Base-by-base conservation (phyloP, 805 yeast species). In the Candida ascalaphidarum region DNA sequence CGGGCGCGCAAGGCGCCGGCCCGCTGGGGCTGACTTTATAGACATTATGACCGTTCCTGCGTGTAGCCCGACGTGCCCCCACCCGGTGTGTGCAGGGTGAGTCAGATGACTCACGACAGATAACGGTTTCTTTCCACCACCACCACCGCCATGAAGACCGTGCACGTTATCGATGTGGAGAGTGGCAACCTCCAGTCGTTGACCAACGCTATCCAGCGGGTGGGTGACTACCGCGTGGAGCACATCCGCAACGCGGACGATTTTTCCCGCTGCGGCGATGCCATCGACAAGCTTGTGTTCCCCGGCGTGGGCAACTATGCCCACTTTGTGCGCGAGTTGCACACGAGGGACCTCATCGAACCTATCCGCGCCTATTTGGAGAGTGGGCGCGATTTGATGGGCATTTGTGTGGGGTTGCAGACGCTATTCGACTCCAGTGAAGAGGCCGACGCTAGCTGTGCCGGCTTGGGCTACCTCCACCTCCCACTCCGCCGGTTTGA, bases 261-360 rank as follows among this genome's bases (percentile, higher is more conserved):
- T 31, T 74, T 77, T 31, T 55, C 52, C 21, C 39, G 37, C 22
- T 37, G 37, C 31, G 52, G 67, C 31, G 35, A 56, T 14, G 44
- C 61, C 8, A 81, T 82, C 24, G 59, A 55, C 21, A 65, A 64
- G 43, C 62, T 92, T 36, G 68, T 92, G 34, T 68, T 92, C 14
- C 99, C 99, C 6, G 99, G 99, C 16, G 99, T 92, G 11, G 99
- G 99, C 9, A 89, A 86, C 50, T 94, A 74, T 53, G 98, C 96
- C 25, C 97, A 92, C 51, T 88, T 89, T 50, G 86, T 88, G 35
- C 73, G 72, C 29, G 75, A 81, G 41, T 54, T 92, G 25, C 65
- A 63, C 26, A 61, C 61, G 4, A 68, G 81, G 33, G 72, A 77
- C 0, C 74, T 89, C 35, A 74, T 66, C 10, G 68, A 61, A 21